A percentile compares a stretch with the other conserved stretches of the same genome.
Conservation (phyloP, 345 rosid genomes). For the Corchorus capsularis region DNA sequence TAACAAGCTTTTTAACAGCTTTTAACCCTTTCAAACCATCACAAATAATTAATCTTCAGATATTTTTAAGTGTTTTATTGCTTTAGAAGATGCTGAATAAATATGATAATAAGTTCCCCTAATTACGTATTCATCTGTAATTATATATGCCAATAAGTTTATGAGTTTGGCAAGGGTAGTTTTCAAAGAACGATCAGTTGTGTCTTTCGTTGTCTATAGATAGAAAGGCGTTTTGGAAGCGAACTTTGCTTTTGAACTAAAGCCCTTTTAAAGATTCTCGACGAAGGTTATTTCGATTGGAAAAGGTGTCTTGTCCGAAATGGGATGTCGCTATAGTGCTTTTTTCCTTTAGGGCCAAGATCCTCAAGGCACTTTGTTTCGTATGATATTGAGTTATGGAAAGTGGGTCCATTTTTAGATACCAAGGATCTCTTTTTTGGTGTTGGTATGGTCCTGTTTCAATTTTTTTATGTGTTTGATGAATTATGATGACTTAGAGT, state of each 20-base stretch:
- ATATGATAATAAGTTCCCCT: not conserved
- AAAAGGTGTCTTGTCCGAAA: not conserved
- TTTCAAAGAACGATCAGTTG: not conserved
- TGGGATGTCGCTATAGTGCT: not conserved
- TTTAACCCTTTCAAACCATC: not conserved
- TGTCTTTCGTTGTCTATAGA: not conserved
- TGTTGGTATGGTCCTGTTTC: not conserved
- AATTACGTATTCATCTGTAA: not conserved
- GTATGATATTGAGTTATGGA: not conserved
- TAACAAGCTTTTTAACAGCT: not conserved
- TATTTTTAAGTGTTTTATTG: not conserved
- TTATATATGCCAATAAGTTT: not conserved
- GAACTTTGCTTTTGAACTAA: not conserved
- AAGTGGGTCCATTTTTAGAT: slow-evolving; percentile 5
- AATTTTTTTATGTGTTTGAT: not conserved
- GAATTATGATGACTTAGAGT: no score
- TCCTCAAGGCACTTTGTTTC: not conserved
- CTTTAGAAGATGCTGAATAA: not conserved
- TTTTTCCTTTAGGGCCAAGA: not conserved
- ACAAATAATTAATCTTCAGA: not conserved
- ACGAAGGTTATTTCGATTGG: not conserved
- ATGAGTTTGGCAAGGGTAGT: not conserved
- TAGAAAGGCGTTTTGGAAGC: not conserved
- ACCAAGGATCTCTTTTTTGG: not conserved
- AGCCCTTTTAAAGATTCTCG: not conserved